Percentiles rank a stretch among this genome's conserved stretches.
Evolutionary conservation across 306 rosid species (phyloP).

Genomic region (Prosopis cineraria): DNA sequence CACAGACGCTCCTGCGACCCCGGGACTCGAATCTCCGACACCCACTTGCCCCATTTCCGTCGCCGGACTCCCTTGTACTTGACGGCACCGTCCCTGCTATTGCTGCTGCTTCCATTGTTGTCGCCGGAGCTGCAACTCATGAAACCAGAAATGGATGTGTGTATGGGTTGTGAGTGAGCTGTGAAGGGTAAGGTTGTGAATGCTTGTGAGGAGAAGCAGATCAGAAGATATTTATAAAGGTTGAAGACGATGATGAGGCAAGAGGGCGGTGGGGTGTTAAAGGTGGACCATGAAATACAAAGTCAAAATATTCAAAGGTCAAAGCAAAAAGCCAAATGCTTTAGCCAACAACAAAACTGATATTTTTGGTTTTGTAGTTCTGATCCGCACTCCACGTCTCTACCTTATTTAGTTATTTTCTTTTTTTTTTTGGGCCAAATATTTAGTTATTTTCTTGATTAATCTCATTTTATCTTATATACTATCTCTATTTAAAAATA

Average conservation of each 20-base stretch:
- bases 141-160: not conserved
- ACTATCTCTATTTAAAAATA: too few relatives aligned
- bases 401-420: too few relatives aligned
- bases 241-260: not conserved
- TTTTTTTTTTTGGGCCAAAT: too few relatives aligned
- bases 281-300: not conserved
- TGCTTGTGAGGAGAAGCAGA: not conserved
- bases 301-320: constrained; percentile 9
- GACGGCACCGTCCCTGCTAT: not conserved
- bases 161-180: not conserved
- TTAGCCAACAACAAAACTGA: too few relatives aligned
- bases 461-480: too few relatives aligned
- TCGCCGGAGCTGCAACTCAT: not conserved
- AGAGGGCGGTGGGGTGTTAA: not conserved
- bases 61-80: constrained; percentile 76
- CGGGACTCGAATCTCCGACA: constrained; percentile 86
- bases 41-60: constrained; percentile 97
- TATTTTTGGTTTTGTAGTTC: too few relatives aligned
- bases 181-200: not conserved
- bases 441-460: too few relatives aligned
- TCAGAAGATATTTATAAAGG: not conserved
- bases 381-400: too few relatives aligned
- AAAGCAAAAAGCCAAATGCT: not conserved
- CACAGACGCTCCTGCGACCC: constrained; percentile 67
- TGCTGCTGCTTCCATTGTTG: not conserved